phyloP scores from a whole-genome alignment of 495 filamentous ascomycete genomes.

The Aspergillus biplanus region DNA sequence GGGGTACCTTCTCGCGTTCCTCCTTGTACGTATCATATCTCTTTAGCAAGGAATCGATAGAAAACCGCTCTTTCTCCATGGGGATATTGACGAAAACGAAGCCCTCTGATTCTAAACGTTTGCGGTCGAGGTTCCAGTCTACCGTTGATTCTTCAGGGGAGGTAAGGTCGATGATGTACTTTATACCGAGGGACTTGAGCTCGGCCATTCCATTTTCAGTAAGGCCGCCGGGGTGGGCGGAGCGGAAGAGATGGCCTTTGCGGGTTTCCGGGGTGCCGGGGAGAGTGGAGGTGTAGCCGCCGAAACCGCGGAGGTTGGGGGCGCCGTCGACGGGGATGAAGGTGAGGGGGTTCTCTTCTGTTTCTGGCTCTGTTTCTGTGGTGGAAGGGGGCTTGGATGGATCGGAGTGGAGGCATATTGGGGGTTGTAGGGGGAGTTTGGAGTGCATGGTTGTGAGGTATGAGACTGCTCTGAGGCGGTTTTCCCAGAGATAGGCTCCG shows the following conservation, averaged over 20 bases:
- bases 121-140: neutral
- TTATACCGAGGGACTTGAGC: neutral
- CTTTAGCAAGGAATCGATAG: neutral
- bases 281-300: slow-evolving; percentile 2
- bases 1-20: neutral
- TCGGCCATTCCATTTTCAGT: neutral
- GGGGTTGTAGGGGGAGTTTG: too few species aligned
- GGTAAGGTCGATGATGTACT: slow-evolving; percentile 7
- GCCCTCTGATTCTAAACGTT: neutral
- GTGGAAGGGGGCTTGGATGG: too few species aligned
- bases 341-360: too few species aligned
- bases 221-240: slow-evolving; percentile 1
- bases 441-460: too few species aligned
- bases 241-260: slow-evolving; percentile 4
- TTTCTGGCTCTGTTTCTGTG: too few species aligned
- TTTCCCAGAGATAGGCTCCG: too few species aligned
- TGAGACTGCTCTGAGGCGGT: too few species aligned
- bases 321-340: slow-evolving; percentile 1
- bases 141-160: neutral
- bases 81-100: neutral
- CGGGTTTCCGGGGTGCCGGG: neutral
- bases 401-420: too few species aligned
- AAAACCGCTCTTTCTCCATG: slow-evolving; percentile 6
- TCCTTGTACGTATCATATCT: slow-evolving; percentile 5
- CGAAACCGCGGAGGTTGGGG: slow-evolving; percentile 8